phyloP scores from a whole-genome alignment of 768 basidiomycete genomes.

The Megacollybia marginata region DNA sequence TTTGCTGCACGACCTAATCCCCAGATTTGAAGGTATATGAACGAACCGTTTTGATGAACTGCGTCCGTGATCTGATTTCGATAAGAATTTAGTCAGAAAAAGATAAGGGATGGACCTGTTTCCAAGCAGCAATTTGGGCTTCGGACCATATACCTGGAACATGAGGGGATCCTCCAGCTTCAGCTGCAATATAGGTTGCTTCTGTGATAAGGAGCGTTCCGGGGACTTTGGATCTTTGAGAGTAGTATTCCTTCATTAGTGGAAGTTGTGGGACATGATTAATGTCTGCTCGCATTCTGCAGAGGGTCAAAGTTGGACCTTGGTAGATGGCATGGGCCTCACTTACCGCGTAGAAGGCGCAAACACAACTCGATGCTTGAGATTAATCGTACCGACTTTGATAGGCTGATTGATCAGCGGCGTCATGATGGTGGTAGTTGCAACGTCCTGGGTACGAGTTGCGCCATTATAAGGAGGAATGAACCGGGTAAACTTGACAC shows the following conservation, averaged over 20 bases:
- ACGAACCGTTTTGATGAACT: not conserved
- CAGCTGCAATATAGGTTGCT: slow-evolving; percentile 2
- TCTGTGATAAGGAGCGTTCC: slow-evolving; percentile 11
- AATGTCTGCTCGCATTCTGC: not conserved
- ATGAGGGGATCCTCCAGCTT: slow-evolving; percentile 31
- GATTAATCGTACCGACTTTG: not conserved
- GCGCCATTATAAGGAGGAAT: no score
- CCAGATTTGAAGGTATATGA: not conserved
- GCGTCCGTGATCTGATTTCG: not conserved
- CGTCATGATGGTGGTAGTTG: no score
- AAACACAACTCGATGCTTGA: not conserved
- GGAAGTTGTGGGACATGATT: slow-evolving; percentile 19
- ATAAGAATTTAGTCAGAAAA: not conserved
- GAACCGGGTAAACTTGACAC: no score
- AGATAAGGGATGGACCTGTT: not conserved
- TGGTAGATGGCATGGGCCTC: no score
- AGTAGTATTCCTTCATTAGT: slow-evolving; percentile 27
- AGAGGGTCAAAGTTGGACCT: no score
- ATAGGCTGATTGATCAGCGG: not conserved
- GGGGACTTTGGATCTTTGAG: slow-evolving; percentile 26
- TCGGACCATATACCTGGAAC: not conserved
- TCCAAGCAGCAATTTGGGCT: not conserved
- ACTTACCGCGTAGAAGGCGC: not conserved
- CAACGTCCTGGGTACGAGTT: no score
- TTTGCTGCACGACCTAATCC: not conserved